Conservation (phyloP, 2,329 filamentous ascomycete species). For the Emydomyces testavorans region DNA sequence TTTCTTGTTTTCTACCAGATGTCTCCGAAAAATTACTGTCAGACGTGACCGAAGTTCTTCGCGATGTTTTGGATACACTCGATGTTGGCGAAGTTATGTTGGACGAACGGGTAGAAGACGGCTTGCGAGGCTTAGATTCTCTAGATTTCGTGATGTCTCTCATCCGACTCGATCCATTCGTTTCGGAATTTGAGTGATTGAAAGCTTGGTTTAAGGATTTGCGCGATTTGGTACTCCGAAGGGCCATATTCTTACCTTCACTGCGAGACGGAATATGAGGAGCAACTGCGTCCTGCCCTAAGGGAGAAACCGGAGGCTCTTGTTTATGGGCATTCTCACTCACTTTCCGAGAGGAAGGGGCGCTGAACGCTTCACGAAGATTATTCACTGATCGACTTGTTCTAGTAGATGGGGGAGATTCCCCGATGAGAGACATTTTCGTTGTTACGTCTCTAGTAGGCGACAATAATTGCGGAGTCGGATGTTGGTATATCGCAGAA, state of each 20-base stretch:
- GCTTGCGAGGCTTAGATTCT: conserved; percentile 29
- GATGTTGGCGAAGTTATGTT: conserved; percentile 25
- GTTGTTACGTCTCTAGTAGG: neutral
- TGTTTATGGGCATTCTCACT: neutral
- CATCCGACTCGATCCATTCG: conserved; percentile 23
- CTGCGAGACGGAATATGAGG: conserved; percentile 16
- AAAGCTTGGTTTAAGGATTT: conserved; percentile 45
- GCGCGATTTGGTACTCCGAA: conserved; percentile 35
- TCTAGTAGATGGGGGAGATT: neutral
- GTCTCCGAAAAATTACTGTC: conserved; percentile 25
- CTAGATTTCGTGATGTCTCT: conserved; percentile 18
- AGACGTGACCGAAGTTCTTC: conserved; percentile 22
- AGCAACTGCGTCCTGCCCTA: conserved; percentile 5
- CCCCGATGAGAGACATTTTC: neutral
- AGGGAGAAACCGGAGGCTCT: neutral
- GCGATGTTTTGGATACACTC: conserved; percentile 24
- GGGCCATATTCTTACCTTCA: conserved; percentile 41
- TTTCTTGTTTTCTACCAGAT: conserved; percentile 23
- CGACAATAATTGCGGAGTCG: neutral
- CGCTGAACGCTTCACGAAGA: neutral
- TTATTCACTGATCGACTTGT: neutral
- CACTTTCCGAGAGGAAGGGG: neutral
- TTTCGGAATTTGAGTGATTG: conserved; percentile 22
- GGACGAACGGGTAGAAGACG: conserved; percentile 24
- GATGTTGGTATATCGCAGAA: neutral